Base-by-base conservation (phyloP, 1,284 basidiomycete species). In the Leccinum insigne region DNA sequence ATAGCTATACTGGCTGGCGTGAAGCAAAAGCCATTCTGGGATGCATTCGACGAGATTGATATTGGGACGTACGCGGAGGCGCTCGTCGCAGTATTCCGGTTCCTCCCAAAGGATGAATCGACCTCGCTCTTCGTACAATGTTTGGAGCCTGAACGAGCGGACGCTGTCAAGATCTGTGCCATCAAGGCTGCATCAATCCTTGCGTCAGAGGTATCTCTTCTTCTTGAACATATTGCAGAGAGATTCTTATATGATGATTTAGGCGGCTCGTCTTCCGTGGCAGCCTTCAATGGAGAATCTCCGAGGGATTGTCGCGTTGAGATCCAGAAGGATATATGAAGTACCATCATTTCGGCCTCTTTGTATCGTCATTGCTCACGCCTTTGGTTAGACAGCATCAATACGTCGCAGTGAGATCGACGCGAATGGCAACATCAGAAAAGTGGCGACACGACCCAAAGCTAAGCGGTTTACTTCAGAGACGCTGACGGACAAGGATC, bases 51-150 rank as follows among this genome's bases (percentile, higher is more conserved):
- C 1, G 87, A 92, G 62, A 86, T 93, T 49, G 93, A 96, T 71
- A 83, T 92, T n/a, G 84, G 87, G n/a, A 79, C 95, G 26, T 87
- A 92, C 70, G 88, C 90, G 2, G 91, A 94, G 70, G 88, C 88
- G 0, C 79, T 96, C 5, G 89, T 91, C 1, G 85, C 85, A 1
- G 77, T 94, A 10, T 94, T 86, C 74, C 85, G 92, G 13, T 91
- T 90, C 71, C 77, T 92, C 47, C 84, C 90, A 0, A 78, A 82
- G 58, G 83, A 87, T 62, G 90, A 91, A 56, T 82, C 85, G 1
- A 68, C 88, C 9, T 79, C 80, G 2, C 74, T 93, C 18, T 91
- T 94, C 71, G 74, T 80, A 29, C 79, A 80, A 3, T 92, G 89
- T 71, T 76, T 95, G 29, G 87, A 91, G 69, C 86, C 91, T 8